Base-by-base conservation (phyloP, 2,329 filamentous ascomycete genomes). In the Annulohypoxylon truncatum region DNA sequence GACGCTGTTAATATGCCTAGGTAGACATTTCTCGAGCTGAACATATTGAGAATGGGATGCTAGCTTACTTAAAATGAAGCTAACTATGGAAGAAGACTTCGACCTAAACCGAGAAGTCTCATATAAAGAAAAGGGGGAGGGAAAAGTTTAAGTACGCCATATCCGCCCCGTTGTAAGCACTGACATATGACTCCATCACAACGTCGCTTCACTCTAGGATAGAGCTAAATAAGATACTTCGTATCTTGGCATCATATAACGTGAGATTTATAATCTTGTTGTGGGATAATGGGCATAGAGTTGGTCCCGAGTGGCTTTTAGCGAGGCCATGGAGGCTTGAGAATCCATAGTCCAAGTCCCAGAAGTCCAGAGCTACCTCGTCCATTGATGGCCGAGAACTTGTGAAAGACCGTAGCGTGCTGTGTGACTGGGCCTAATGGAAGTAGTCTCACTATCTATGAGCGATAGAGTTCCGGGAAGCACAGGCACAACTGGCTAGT, bases 21-120 rank as follows among this genome's bases (percentile, higher is more conserved):
- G 8, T 60, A 73, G 71, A 12, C 68, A 71, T 48, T 58, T 29
- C 18, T 65, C 28, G 38, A 31, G 18, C 29, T 54, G 13, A 42
- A 38, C 66, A 69, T 69, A 12, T 10, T 33, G 46, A 38, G 26
- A 31, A 35, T 15, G 22, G 9, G 12, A 18, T 29, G 15, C 24
- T 38, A 13, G 33, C 10, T 33, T 9, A 48, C 4, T 15, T 10
- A 38, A 38, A n/a, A 5, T 1, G 6, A 38, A 8, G 18, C 4
- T 4, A 35, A 50, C 12, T 33, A 40, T 12, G 31, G 12, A 38
- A 50, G 31, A 51, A 3, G 15, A 51, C 29, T 51, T 22, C 4
- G n/a, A n/a, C 44, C 8, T 3, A 35, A 12, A n/a, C 26, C 5
- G 35, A 10, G 15, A 24, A 38, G 9, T 4, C 18, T 48, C 29